These are phyloP conservation scores for Termitomyces sp. DNA, from an alignment of 768 basidiomycete species.

Conservation along the genomic window DNA sequence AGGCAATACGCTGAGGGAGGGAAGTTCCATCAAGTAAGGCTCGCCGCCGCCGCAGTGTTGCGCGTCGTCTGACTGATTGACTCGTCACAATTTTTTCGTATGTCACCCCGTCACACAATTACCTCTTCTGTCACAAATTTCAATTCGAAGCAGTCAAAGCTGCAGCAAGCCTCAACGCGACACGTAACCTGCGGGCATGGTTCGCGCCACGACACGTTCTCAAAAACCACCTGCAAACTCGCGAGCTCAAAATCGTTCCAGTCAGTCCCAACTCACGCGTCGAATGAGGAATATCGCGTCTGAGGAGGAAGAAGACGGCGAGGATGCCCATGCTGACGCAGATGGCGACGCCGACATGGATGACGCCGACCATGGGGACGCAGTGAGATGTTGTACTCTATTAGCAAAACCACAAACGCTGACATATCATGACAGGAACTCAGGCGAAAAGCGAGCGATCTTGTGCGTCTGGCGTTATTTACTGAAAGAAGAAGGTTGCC, in stretches of 20 bases:
- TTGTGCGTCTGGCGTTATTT: constrained; percentile 83
- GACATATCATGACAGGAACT: constrained; percentile 46
- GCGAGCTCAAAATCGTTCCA: constrained; percentile 36
- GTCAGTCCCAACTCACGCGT: constrained; percentile 35
- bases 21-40: no score
- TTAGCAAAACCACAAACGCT: not conserved
- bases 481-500: constrained; percentile 67
- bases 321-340: constrained; percentile 29
- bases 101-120: no score
- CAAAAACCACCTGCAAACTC: constrained; percentile 36
- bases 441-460: constrained; percentile 61
- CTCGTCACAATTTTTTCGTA: no score
- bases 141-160: not conserved
- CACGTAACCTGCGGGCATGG: constrained; percentile 22
- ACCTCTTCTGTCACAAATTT: not conserved
- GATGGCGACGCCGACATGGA: constrained; percentile 37
- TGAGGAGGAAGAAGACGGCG: constrained; percentile 30
- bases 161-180: no score
- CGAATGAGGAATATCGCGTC: constrained; percentile 22
- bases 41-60: no score
- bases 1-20: no score
- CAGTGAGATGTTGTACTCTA: not conserved
- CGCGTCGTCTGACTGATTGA: no score
- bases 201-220: constrained; percentile 37
- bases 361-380: constrained; percentile 23